Evolutionary conservation across 164 flowering plant species (phyloP).

Genomic region (Berberis vulgaris): DNA sequence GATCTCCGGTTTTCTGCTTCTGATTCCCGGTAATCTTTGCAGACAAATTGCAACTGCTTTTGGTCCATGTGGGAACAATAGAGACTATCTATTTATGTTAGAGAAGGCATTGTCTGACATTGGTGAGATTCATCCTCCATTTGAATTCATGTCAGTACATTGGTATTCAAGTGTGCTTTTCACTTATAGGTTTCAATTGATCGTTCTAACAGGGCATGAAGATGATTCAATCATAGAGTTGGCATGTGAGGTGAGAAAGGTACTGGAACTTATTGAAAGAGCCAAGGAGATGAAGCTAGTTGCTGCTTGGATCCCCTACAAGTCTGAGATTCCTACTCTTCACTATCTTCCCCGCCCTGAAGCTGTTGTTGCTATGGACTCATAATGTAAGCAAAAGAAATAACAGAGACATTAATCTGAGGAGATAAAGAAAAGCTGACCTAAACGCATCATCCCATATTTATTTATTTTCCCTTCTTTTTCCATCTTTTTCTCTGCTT

Average conservation of each 20-base stretch:
- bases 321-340: constrained; percentile 32
- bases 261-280: constrained; percentile 29
- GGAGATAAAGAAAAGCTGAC: neutral
- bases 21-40: constrained; percentile 8
- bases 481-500: neutral
- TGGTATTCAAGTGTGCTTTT: too few relatives aligned
- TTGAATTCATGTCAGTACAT: neutral
- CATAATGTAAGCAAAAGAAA: constrained; percentile 11
- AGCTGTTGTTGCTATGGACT: constrained; percentile 54
- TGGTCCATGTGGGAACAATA: constrained; percentile 95
- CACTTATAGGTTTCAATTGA: neutral
- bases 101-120: constrained; percentile 86
- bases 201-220: constrained; percentile 52
- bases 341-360: constrained; percentile 39
- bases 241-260: constrained; percentile 87
- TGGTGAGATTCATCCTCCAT: constrained; percentile 30
- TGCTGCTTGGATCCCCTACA: constrained; percentile 26
- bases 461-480: neutral
- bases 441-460: neutral
- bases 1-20: neutral
- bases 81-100: constrained; percentile 74
- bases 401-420: neutral
- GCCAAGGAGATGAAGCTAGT: constrained; percentile 29
- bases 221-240: constrained; percentile 76
- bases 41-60: constrained; percentile 92